Evolutionary conservation across 768 basidiomycete species (phyloP).

Genomic region (Mycena kentingensis): DNA sequence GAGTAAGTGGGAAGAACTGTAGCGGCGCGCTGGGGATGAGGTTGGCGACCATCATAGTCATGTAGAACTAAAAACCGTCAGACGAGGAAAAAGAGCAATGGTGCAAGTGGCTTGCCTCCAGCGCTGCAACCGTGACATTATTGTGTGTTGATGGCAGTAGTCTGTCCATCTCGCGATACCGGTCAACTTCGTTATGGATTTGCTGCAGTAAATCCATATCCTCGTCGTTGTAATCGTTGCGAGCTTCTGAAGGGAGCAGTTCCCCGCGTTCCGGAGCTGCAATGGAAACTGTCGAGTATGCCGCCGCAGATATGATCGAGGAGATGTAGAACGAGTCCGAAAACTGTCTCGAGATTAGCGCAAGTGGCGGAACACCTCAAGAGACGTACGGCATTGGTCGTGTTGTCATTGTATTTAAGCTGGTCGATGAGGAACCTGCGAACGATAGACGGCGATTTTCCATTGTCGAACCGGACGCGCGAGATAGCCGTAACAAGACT

Average conservation of each 20-base stretch:
- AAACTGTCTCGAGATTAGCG: conserved; percentile 71
- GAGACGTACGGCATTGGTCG: conserved; percentile 74
- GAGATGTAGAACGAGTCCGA: conserved; percentile 92
- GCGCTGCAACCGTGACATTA: conserved; percentile 83
- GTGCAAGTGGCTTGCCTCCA: conserved; percentile 66
- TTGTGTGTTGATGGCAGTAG: conserved; percentile 95
- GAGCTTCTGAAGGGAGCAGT: conserved; percentile 67
- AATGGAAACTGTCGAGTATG: conserved; percentile 75
- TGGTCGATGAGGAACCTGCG: conserved; percentile 89
- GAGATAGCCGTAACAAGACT: conserved; percentile 81
- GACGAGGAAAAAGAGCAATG: neutral
- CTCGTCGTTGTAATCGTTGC: conserved; percentile 65
- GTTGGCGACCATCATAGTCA: conserved; percentile 74
- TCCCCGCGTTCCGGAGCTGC: conserved; percentile 82
- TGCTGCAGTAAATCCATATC: conserved; percentile 72
- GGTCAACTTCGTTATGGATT: conserved; percentile 79
- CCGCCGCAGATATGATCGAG: conserved; percentile 79
- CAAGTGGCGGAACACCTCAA: neutral
- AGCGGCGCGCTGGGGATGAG: conserved; percentile 76
- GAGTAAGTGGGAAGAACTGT: conserved; percentile 84
- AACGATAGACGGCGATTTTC: conserved; percentile 83
- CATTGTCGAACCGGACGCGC: conserved; percentile 82
- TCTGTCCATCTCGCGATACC: conserved; percentile 93
- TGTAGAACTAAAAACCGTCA: conserved; percentile 61
- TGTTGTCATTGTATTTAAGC: conserved; percentile 94